Base-by-base conservation (phyloP, 1,139 yeast genomes). In the Entelexis paramagnoliae region DNA sequence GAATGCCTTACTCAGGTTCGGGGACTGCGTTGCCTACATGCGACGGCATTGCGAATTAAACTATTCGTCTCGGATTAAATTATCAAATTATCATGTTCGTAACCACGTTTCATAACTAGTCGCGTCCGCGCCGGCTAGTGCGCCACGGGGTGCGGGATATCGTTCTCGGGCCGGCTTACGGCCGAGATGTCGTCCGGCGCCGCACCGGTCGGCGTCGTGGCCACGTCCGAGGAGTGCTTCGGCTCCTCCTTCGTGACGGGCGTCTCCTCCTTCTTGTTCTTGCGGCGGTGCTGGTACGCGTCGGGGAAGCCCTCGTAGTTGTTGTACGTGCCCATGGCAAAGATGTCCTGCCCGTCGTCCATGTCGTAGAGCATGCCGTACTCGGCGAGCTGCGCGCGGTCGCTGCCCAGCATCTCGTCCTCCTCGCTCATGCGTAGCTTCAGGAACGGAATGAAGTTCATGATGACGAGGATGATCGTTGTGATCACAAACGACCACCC, bases 331-430 rank as follows among this genome's bases (percentile, higher is more conserved):
- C 58, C 59, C 39, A 58, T 49, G 28, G 55, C 55, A n/a, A 53
- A 43, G 34, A 60, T 42, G 20, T 43, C 50, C 34, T 56, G 54
- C 19, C 40, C 54, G 30, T 48, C 40, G 14, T 48, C 40, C 13
- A n/a, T 30, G 38, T 55, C 61, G 47, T 58, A 60, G 46, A 59
- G 55, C 55, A 54, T 51, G 35, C 59, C 60, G 47, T 55, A 49
- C 50, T 88, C 96, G 62, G 95, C 93, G 60, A 87, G 85, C 73
- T 86, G 87, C 36, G 91, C 81, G 62, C 80, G 74, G 69, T 89
- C 97, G 48, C 94, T 84, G 59, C 97, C 98, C 61, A 81, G 65
- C 61, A 81, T 78, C 72, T 91, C 97, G 65, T 88, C 96, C 61
- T 89, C 96, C 65, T 85, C 88, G 60, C 81, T 78, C 67, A 88